Evolutionary conservation across 139 green algal genomes (phyloP).

Genomic region (Monoraphidium neglectum): DNA sequence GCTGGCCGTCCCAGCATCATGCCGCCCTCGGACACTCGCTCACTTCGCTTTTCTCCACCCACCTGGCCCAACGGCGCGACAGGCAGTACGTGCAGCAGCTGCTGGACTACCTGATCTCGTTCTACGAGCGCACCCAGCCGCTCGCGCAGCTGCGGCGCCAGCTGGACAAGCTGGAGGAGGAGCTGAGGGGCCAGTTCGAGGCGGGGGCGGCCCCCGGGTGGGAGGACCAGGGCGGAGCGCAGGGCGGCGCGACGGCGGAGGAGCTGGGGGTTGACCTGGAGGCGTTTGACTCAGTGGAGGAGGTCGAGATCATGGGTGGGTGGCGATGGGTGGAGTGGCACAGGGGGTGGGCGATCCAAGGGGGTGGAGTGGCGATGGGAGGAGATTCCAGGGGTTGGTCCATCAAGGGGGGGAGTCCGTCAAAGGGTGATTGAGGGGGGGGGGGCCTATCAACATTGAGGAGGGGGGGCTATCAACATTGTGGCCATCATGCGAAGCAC

Average conservation of each 20-base stretch:
- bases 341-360: neutral
- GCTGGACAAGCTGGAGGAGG: constrained; percentile 58
- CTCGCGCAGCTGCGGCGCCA: constrained; percentile 68
- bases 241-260: neutral
- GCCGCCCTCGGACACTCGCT: neutral
- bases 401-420: neutral
- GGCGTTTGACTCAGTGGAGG: constrained; percentile 79
- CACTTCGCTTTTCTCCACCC: no score
- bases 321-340: neutral
- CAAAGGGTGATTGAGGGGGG: neutral
- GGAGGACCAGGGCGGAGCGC: constrained; percentile 74
- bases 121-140: constrained; percentile 90
- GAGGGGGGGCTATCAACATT: no score
- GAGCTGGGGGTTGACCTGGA: constrained; percentile 71
- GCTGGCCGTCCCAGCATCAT: neutral
- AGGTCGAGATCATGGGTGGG: constrained; percentile 79
- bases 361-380: neutral
- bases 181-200: constrained; percentile 75
- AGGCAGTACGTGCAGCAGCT: constrained; percentile 72
- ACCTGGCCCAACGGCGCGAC: no score
- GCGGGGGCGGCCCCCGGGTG: constrained; percentile 69
- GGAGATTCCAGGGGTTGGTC: neutral
- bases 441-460: no score
- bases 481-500: no score
- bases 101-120: constrained; percentile 84